Base-by-base conservation (phyloP, 1,284 basidiomycete genomes). In the Leccinum huronense region DNA sequence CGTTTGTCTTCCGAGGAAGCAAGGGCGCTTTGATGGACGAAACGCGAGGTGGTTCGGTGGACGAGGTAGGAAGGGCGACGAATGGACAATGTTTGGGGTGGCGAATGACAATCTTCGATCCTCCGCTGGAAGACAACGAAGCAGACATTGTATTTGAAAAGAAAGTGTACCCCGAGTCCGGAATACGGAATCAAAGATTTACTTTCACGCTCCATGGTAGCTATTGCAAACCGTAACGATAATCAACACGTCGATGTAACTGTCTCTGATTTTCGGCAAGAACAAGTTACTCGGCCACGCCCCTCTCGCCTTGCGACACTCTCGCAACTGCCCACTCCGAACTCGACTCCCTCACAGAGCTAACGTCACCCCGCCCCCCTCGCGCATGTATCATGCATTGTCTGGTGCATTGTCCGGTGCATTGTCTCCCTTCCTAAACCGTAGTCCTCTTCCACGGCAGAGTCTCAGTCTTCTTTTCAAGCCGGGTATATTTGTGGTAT, bases 21-120 rank as follows among this genome's bases (percentile, higher is more conserved):
- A 8, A 65, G 27, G 27, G 66, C 23, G 30, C 63, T 66, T 27
- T 71, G 67, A 33, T 70, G 63, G 36, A 64, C 27, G 61, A 63
- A 6, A 64, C 8, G 27, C 53, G 63, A 7, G 69, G 63, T 9
- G 65, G 57, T 14, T 45, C 27, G 0, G 60, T 65, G 31, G 74
- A 73, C 1, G 74, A 76, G 23, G 68, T 65, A n/a, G 73, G 73
- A 14, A 75, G 70, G 73, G 0, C 74, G 71, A 55, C 72, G 69
- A 48, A 73, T 30, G 8, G 73, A 63, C 4, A 71, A 73, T 5
- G 64, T 36, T 42, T 65, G 72, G 6, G 14, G 27, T 40, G 36
- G 62, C 74, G 74, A 5, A 73, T 75, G 59, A 71, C 62, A 0
- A 76, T 76, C 48, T 72, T 73, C 51, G 70, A 72, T 55, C 73